Percentiles rank a stretch among this genome's conserved stretches.
These are phyloP conservation scores for Fraxinus velutina DNA, from an alignment of 305 asterid species.

Conservation along the genomic window DNA sequence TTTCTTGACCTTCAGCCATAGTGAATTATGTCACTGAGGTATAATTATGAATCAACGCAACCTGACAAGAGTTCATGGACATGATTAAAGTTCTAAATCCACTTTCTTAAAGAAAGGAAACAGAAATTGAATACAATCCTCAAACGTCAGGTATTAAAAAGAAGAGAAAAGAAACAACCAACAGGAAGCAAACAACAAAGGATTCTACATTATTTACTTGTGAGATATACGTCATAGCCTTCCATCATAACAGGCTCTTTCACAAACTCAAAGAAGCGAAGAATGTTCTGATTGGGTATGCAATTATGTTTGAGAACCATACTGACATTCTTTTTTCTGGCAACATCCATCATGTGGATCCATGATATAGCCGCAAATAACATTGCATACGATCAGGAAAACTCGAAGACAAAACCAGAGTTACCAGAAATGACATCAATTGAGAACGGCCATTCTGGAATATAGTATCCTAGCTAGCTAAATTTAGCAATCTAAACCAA, in stretches of 20 bases:
- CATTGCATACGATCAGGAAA: not conserved
- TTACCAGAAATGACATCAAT: not conserved
- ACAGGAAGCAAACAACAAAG: not conserved
- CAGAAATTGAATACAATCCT: not conserved
- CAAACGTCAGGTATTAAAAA: not conserved
- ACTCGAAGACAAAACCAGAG: not conserved
- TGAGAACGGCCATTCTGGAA: not conserved
- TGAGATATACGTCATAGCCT: not conserved
- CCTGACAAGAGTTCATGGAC: not conserved
- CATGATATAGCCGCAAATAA: not conserved
- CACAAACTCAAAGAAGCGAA: not conserved
- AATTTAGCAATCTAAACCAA: not conserved
- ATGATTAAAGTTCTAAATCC: not conserved
- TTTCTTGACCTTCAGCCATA: slow-evolving; percentile 28
- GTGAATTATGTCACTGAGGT: not conserved
- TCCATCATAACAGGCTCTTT: not conserved
- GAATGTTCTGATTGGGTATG: not conserved
- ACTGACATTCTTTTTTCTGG: not conserved
- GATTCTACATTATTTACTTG: not conserved
- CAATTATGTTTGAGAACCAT: not conserved
- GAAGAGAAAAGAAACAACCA: not conserved
- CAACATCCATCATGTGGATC: not conserved
- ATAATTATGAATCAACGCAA: not conserved
- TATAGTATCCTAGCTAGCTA: not conserved
- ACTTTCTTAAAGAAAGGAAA: not conserved